Evolutionary conservation across 2,329 filamentous ascomycete genomes (phyloP).

Genomic region (Pseudopithomyces maydicus): DNA sequence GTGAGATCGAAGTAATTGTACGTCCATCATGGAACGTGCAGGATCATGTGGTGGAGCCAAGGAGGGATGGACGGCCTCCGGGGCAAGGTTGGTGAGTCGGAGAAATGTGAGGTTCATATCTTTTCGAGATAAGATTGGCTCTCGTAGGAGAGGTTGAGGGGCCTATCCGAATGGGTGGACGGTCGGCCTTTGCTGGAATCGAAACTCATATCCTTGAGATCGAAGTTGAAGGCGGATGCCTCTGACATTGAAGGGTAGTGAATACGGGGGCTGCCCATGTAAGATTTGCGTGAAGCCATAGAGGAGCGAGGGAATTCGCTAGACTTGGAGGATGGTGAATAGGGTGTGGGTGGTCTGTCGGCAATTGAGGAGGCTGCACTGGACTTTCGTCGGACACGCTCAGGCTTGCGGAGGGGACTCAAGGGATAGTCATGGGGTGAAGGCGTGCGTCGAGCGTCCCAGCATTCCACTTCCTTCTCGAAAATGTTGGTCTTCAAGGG

Average conservation of each 20-base stretch:
- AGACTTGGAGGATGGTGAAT: conserved; percentile 40
- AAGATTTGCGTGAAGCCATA: conserved; percentile 34
- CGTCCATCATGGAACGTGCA: not conserved
- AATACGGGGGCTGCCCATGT: conserved; percentile 26
- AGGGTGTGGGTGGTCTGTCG: conserved; percentile 46
- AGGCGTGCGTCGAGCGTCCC: conserved; percentile 33
- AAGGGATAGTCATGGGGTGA: conserved; percentile 34
- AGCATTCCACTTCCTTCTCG: conserved; percentile 40
- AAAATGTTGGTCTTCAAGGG: conserved; percentile 36
- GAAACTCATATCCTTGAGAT: conserved; percentile 29
- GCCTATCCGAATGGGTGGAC: conserved; percentile 20
- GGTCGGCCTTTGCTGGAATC: conserved; percentile 18
- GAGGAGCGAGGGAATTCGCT: conserved; percentile 34
- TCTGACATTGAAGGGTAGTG: conserved; percentile 47
- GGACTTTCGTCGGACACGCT: conserved; percentile 41
- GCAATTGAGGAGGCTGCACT: conserved; percentile 40
- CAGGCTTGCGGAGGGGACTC: conserved; percentile 37
- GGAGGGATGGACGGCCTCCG: too few relatives aligned
- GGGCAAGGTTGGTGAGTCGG: too few relatives aligned
- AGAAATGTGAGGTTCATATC: conserved; percentile 6
- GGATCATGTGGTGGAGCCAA: too few relatives aligned
- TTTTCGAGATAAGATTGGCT: conserved; percentile 12
- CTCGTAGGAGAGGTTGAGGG: conserved; percentile 20
- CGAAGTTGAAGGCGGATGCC: conserved; percentile 44
- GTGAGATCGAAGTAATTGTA: not conserved